These are phyloP conservation scores for Clonostachys chloroleuca DNA, from an alignment of 2,329 filamentous ascomycete genomes.

Conservation along the genomic window DNA sequence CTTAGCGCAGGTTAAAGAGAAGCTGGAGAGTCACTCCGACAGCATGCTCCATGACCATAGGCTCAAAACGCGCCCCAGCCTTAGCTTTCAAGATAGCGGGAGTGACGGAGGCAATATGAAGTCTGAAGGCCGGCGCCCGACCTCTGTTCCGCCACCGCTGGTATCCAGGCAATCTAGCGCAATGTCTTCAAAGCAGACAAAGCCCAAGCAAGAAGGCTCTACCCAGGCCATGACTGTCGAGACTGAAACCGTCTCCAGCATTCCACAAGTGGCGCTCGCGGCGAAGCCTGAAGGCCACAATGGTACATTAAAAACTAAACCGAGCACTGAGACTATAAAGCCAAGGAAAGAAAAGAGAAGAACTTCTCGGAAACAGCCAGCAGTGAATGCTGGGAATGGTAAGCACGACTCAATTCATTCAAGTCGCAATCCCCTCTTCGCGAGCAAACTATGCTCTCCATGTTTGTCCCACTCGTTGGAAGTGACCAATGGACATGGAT, in stretches of 20 bases:
- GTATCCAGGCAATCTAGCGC: slow-evolving; percentile 62
- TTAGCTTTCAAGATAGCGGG: slow-evolving; percentile 51
- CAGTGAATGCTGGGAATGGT: slow-evolving; percentile 70
- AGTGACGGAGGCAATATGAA: slow-evolving; percentile 59
- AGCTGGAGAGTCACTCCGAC: slow-evolving; percentile 37
- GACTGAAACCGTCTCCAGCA: slow-evolving; percentile 89
- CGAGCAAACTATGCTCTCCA: not conserved
- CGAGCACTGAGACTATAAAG: slow-evolving; percentile 92
- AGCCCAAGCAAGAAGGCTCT: slow-evolving; percentile 72
- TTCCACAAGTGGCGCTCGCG: slow-evolving; percentile 76
- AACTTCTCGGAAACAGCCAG: slow-evolving; percentile 67
- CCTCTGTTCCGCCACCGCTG: slow-evolving; percentile 43
- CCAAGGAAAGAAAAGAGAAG: slow-evolving; percentile 93
- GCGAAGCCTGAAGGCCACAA: slow-evolving; percentile 59
- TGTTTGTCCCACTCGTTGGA: no score
- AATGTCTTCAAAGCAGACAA: slow-evolving; percentile 60
- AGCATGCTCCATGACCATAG: slow-evolving; percentile 29
- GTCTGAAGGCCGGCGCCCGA: slow-evolving; percentile 32
- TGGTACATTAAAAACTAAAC: slow-evolving; percentile 77
- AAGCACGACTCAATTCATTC: slow-evolving; percentile 26
- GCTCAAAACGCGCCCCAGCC: slow-evolving; percentile 39
- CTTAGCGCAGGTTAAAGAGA: slow-evolving; percentile 46
- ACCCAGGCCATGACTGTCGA: slow-evolving; percentile 94
- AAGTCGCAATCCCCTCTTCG: not conserved
- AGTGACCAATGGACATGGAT: no score